A percentile compares a stretch with the other conserved stretches of the same genome.
phyloP scores from a whole-genome alignment of 768 basidiomycete species.

The Xerocomellus chrysenteron region DNA sequence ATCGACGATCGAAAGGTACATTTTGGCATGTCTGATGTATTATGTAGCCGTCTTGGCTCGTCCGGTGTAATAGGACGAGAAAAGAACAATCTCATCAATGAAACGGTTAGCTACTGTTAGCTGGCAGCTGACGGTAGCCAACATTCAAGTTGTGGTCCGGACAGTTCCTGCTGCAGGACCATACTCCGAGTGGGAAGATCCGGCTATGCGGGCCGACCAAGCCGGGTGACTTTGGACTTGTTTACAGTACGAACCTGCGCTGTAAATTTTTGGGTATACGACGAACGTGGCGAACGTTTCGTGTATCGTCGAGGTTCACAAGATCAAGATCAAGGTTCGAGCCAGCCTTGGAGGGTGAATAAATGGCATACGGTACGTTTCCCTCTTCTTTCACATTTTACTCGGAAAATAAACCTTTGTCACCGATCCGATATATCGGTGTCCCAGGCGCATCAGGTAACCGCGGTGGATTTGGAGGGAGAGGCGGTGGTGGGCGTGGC shows the following conservation, averaged over 20 bases:
- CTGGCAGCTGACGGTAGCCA: too few relatives aligned
- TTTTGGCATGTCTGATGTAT: too few relatives aligned
- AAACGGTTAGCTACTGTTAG: too few relatives aligned
- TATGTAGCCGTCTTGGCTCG: too few relatives aligned
- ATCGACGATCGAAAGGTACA: background rate
- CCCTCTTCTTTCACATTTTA: background rate
- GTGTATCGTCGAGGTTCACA: background rate
- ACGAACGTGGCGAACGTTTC: background rate
- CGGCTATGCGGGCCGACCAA: background rate
- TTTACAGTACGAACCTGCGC: slow-evolving; percentile 1
- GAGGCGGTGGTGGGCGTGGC: slow-evolving; percentile 43
- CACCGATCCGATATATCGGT: background rate
- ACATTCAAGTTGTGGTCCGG: too few relatives aligned
- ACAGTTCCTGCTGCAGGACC: too few relatives aligned
- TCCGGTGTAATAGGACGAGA: too few relatives aligned
- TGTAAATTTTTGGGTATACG: slow-evolving; percentile 13
- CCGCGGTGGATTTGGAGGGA: slow-evolving; percentile 64
- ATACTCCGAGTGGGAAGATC: background rate
- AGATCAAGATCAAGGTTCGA: slow-evolving; percentile 14
- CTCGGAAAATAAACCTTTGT: background rate
- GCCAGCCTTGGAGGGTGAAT: slow-evolving; percentile 14
- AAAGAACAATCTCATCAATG: too few relatives aligned
- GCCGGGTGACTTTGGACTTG: slow-evolving; percentile 7
- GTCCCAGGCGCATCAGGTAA: slow-evolving; percentile 63
- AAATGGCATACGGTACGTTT: slow-evolving; percentile 38